Evolutionary conservation across 2,329 filamentous ascomycete species (phyloP).

Genomic region (Phialophora expanda): DNA sequence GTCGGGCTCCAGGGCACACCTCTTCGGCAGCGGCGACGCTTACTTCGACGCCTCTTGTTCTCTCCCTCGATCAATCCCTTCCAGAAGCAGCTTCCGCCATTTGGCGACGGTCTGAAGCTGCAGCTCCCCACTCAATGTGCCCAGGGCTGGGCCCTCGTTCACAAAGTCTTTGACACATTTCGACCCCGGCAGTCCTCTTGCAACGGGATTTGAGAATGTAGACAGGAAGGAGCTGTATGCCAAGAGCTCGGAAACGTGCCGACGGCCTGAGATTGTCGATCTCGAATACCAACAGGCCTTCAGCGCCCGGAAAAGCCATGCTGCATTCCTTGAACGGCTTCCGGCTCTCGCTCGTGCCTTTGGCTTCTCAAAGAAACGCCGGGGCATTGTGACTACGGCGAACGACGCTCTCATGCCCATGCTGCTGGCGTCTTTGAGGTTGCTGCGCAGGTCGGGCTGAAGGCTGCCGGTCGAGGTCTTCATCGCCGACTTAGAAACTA

Average conservation of each 20-base stretch:
- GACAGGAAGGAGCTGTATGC: constrained; percentile 3
- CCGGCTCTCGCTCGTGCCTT: constrained; percentile 42
- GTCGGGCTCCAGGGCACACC: neutral
- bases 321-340: constrained; percentile 84
- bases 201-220: neutral
- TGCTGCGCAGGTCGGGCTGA: constrained; percentile 53
- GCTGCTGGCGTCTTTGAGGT: constrained; percentile 51
- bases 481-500: constrained; percentile 38
- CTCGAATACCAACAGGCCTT: neutral
- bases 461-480: constrained; percentile 53
- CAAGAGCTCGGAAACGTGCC: neutral
- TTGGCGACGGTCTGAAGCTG: neutral
- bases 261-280: constrained; percentile 23
- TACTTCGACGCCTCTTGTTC: neutral
- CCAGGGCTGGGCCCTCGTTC: neutral
- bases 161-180: constrained; percentile 3
- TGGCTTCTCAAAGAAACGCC: constrained; percentile 18
- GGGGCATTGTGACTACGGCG: constrained; percentile 48
- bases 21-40: constrained; percentile 1
- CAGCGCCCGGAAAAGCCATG: constrained; percentile 43
- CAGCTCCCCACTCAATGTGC: neutral
- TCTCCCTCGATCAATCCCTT: neutral
- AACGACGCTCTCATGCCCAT: constrained; percentile 52
- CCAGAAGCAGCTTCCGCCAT: neutral
- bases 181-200: neutral